Evolutionary conservation across 225 moss, liverwort and hornwort species (phyloP).

Genomic region (Marchantia paleacea): DNA sequence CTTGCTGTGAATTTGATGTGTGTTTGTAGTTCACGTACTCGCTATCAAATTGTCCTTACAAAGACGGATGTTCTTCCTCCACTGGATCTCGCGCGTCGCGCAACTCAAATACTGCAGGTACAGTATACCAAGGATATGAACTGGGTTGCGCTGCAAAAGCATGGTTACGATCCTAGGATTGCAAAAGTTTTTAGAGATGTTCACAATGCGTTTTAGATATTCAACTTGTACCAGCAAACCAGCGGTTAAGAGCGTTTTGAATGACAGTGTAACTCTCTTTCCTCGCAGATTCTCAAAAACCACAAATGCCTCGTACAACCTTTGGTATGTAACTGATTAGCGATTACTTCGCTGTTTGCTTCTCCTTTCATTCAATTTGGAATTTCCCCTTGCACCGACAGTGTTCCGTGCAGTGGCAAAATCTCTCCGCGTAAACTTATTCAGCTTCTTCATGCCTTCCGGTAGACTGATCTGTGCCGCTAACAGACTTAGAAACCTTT

Average conservation of each 20-base stretch:
- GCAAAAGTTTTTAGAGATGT: neutral
- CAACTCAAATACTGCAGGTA: slow-evolving; percentile 83
- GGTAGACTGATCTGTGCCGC: neutral
- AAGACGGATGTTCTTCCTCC: slow-evolving; percentile 83
- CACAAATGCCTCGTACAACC: slow-evolving; percentile 64
- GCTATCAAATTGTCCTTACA: slow-evolving; percentile 79
- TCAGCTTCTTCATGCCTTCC: neutral
- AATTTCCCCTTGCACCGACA: no score
- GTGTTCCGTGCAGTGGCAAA: no score
- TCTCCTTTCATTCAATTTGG: neutral
- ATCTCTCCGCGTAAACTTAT: neutral
- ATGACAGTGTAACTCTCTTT: neutral
- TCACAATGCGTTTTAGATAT: neutral
- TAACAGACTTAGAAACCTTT: neutral
- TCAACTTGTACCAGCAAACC: neutral
- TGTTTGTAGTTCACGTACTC: slow-evolving; percentile 61
- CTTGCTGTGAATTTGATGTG: neutral
- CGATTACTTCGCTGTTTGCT: neutral
- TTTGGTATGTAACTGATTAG: slow-evolving; percentile 46
- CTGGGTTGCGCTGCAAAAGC: neutral
- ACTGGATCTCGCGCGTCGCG: slow-evolving; percentile 79
- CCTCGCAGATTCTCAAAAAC: slow-evolving; percentile 54
- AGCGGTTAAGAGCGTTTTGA: neutral
- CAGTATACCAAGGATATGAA: neutral
- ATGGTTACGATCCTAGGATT: neutral